Base-by-base conservation (phyloP, 768 basidiomycete genomes). In the Rhodotorula graminis region DNA sequence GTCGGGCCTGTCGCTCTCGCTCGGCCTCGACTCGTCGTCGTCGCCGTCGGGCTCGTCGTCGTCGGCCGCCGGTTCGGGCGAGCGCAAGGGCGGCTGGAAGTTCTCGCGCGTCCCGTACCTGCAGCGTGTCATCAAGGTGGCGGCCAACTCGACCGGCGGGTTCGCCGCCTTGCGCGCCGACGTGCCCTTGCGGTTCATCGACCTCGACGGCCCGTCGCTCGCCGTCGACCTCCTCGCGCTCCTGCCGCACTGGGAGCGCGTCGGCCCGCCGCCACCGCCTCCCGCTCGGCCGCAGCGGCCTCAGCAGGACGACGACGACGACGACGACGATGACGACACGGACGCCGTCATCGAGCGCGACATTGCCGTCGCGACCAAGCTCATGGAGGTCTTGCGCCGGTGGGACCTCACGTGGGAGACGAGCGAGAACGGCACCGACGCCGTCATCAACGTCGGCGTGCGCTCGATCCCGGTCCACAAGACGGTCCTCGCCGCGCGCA, bases 121-220 rank as follows among this genome's bases (percentile, higher is more conserved):
- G 2, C 94, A 98, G 77, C 88, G 96, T n/a, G 87, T 89, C 40
- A 86, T 89, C 40, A 84, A 85, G 44, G 95, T 99, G 11, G 90
- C 88, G 64, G 88, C 90, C 21, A 96, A 91, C 76, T 88, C 86
- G 74, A 88, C 90, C 0, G 96, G 95, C 2, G 90, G 91, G 0
- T 94, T 91, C 80, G 93, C 88, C 5, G 94, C 91, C 3, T 83
- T 98, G 47, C 85, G 89, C 25, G 84, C 89, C 23, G 92, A 94
- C 76, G 89, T 87, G 64, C 82, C 82, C 52, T 87, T 89, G 0
- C 82, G 82, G 6, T 81, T 84, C 8, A 86, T 97, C 61, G 79
- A 79, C 0, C 76, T 90, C 12, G 78, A 79, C 0, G 90, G 91
- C 9, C 84, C 84, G 61, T 81, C 80, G 7, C 82, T 95, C 31